Evolutionary conservation across 345 rosid species (phyloP), one percentile per base, ranked within the genome.

Genomic region (Limnanthes douglasii): DNA sequence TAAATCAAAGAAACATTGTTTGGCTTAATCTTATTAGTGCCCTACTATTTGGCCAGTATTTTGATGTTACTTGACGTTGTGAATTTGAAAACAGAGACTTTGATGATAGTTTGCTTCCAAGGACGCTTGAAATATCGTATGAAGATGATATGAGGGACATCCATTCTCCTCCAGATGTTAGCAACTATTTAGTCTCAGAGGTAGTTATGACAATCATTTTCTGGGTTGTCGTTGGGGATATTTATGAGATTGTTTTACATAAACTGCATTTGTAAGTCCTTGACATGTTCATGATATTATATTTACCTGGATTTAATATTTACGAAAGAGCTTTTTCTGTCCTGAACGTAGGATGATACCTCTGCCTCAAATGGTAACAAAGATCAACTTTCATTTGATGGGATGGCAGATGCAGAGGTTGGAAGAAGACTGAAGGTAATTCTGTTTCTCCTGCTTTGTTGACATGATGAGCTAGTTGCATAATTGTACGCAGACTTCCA

Each of bases 101-200:
- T 37, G 99, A 92, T 36, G 99, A 92, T 55, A 70, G 69, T 41
- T 77, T 92, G 45, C 61, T 92, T 19, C 99, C 62, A 68, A 75
- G 55, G 57, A 69, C 81, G 41, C 43, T 65, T 13, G 93, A 71
- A 60, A 59, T 85, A 57, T 70, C 72, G 10, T 92, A 78, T 59
- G 96, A 92, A 65, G 81, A 78, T 60, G 86, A 92, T 70, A 46
- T 51, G 5, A 47, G 43, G 40, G 68, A 66, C 32, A 65, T 78
- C 50, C 96, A 84, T 59, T 73, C 72, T 48, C 70, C 96, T 35
- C 96, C 96, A 28, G 96, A 92, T 57, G 96, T 92, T 67, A 74
- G 99, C 81, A 75, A 65, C 58, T 85, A 73, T 65, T 63, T 85
- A 58, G 83, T 66, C 43, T 50, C 88, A 8, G 96, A 85, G 99